Evolutionary conservation across 257 asterid genomes (phyloP).

Genomic region (Scutellaria minor): DNA sequence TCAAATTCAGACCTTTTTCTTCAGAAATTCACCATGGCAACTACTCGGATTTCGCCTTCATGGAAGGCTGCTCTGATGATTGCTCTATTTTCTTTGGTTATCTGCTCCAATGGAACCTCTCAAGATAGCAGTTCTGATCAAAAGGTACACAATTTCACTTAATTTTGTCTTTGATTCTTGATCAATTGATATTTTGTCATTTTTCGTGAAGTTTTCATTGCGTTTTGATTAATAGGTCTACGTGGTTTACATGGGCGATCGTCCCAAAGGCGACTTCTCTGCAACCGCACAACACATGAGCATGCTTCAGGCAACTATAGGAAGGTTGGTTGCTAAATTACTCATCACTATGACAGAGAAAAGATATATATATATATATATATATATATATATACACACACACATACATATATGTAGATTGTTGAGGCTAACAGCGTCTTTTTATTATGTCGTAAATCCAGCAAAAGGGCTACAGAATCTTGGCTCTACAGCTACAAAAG

Average conservation of each 20-base stretch:
- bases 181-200: not conserved
- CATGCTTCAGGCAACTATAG: constrained; percentile 52
- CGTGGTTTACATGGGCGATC: constrained; percentile 69
- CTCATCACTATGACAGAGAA: not conserved
- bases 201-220: not conserved
- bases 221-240: constrained; percentile 40
- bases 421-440: not conserved
- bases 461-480: constrained; percentile 51
- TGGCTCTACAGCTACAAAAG: constrained; percentile 52
- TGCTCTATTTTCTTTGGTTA: constrained; percentile 32
- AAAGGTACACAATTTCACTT: constrained; percentile 38
- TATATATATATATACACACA: not conserved
- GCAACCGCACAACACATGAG: constrained; percentile 47
- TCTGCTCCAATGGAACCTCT: constrained; percentile 36
- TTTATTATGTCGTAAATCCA: constrained; percentile 20
- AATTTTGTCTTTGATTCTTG: not conserved
- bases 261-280: constrained; percentile 46
- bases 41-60: constrained; percentile 9
- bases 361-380: not conserved
- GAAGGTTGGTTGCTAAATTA: constrained; percentile 40
- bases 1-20: not conserved
- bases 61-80: constrained; percentile 30
- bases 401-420: not conserved
- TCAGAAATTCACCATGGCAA: constrained; percentile 1
- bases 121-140: constrained; percentile 34